A percentile compares a stretch with the other conserved stretches of the same genome.
Evolutionary conservation across 31 red algal species (phyloP).

Genomic region (Odonthalia washingtoniensis): DNA sequence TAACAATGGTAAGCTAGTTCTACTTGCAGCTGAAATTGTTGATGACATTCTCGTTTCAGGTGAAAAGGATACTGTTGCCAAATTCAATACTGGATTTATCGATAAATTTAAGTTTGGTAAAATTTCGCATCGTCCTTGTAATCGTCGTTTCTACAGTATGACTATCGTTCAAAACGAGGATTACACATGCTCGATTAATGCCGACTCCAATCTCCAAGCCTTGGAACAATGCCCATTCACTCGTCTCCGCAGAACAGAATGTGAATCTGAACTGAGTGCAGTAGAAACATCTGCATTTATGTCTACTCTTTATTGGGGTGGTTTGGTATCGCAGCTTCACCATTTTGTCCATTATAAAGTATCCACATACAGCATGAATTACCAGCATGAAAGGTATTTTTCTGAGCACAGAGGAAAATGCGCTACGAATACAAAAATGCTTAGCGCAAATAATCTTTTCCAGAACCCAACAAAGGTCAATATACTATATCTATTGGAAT

Average conservation of each 20-base stretch:
- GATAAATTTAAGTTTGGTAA: slow-evolving; percentile 8
- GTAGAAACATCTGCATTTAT: not conserved
- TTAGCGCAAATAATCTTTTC: not conserved
- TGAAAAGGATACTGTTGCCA: not conserved
- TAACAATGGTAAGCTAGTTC: not conserved
- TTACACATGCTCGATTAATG: slow-evolving; percentile 1
- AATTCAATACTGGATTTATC: not conserved
- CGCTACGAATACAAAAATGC: not conserved
- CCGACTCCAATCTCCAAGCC: slow-evolving; percentile 7
- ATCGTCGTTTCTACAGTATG: slow-evolving; percentile 5
- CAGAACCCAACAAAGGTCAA: not conserved
- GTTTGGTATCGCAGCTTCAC: slow-evolving; percentile 8
- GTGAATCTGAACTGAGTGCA: not conserved
- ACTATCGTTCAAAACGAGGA: slow-evolving; percentile 10
- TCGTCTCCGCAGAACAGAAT: not conserved
- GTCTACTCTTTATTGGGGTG: slow-evolving; percentile 11
- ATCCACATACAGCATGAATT: slow-evolving; percentile 13
- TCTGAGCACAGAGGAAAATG: slow-evolving; percentile 3
- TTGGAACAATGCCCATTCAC: not conserved
- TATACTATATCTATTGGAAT: not conserved
- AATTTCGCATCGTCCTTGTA: not conserved
- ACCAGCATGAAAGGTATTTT: not conserved
- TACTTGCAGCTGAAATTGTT: not conserved
- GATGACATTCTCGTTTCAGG: slow-evolving; percentile 15
- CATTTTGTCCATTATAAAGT: not conserved